A percentile compares a stretch with the other conserved stretches of the same genome.
Conservation (phyloP, 2,329 filamentous ascomycete genomes). For the Alternaria ethzedia region DNA sequence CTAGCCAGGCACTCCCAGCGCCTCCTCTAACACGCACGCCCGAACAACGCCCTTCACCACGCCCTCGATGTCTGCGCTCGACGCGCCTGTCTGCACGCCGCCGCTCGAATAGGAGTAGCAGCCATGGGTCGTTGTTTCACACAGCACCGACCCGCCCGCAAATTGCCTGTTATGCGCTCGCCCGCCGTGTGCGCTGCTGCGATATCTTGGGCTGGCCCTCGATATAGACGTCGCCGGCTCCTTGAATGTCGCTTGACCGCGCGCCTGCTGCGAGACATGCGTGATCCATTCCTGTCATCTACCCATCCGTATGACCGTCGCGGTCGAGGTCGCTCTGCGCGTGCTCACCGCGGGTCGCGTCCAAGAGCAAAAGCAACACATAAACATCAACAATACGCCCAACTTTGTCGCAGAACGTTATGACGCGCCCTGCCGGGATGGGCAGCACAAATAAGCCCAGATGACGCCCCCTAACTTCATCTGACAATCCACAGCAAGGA, state of each 20-base stretch:
- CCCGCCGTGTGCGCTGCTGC: neutral
- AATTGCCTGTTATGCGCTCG: constrained; percentile 37
- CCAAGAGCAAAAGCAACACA: neutral
- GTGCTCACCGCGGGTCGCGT: neutral
- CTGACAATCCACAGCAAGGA: neutral
- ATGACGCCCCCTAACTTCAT: neutral
- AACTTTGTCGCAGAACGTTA: neutral
- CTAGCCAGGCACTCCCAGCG: constrained; percentile 13
- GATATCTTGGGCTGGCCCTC: neutral
- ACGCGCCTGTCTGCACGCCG: neutral
- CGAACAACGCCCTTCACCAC: neutral
- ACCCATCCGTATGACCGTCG: neutral
- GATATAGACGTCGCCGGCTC: neutral
- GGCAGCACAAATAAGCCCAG: neutral
- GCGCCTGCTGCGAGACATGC: neutral
- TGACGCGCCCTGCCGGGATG: neutral
- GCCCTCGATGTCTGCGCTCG: neutral
- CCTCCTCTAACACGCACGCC: constrained; percentile 1
- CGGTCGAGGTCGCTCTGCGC: neutral
- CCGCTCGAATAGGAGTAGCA: constrained; percentile 4
- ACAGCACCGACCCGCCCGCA: constrained; percentile 30
- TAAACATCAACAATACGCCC: neutral
- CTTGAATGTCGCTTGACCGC: constrained; percentile 4
- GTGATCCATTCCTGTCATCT: neutral
- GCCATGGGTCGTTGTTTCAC: constrained; percentile 30